Evolutionary conservation across 169 alveolate species (phyloP).

Genomic region (Plasmodium fragile): DNA sequence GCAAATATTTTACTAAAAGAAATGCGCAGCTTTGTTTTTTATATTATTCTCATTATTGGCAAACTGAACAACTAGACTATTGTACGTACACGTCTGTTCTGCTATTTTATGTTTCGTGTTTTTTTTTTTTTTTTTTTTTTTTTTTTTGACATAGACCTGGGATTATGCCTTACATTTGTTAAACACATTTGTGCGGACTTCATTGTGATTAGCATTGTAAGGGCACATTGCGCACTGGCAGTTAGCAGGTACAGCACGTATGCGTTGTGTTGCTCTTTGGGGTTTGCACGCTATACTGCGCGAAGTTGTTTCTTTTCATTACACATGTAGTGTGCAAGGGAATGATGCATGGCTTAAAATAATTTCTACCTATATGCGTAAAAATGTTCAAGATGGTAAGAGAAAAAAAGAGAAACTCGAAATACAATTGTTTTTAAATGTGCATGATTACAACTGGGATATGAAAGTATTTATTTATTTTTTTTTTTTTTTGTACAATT

Average conservation of each 20-base stretch:
- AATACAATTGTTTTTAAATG: constrained; percentile 9
- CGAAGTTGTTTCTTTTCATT: background rate
- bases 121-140: constrained; percentile 5
- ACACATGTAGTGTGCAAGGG: background rate
- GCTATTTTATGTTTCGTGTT: background rate
- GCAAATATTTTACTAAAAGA: constrained; percentile 9
- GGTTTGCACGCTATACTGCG: background rate
- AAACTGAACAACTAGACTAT: background rate
- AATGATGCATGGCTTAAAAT: background rate
- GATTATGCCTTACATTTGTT: background rate
- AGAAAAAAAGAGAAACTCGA: background rate
- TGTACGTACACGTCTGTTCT: constrained; percentile 50
- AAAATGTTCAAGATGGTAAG: background rate
- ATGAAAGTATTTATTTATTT: background rate
- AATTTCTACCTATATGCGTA: background rate
- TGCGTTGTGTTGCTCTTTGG: background rate
- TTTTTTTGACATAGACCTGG: background rate
- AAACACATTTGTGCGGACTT: background rate
- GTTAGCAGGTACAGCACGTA: background rate
- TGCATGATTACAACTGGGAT: background rate
- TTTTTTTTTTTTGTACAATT: constrained; percentile 1
- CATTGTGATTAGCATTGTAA: background rate
- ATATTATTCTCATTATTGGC: constrained; percentile 16
- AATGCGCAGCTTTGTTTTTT: constrained; percentile 5
- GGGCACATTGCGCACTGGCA: background rate